Evolutionary conservation across 169 alveolate genomes (phyloP).

Genomic region (Plasmodium ovale): DNA sequence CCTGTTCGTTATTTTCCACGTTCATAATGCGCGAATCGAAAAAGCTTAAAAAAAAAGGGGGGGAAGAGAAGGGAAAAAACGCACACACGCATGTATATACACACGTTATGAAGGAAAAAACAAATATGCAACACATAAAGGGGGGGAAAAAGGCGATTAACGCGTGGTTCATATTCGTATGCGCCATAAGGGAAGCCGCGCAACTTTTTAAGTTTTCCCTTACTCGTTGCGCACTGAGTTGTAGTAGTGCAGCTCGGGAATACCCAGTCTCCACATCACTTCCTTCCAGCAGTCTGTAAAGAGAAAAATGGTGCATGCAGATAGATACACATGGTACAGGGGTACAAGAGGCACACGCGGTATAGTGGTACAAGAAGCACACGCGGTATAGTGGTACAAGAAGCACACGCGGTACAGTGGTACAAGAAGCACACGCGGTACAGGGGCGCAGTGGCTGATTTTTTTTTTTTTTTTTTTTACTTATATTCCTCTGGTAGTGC

Average conservation of each 20-base stretch:
- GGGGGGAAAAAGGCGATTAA: not conserved
- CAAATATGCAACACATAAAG: not conserved
- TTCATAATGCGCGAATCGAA: conserved; percentile 14
- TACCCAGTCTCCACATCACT: conserved; percentile 76
- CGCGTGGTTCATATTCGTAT: not conserved
- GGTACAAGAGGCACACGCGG: too few relatives aligned
- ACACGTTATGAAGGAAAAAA: not conserved
- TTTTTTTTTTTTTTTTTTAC: conserved; percentile 22
- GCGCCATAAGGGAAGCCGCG: too few relatives aligned
- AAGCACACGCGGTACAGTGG: not conserved
- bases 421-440: not conserved
- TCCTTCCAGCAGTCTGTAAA: conserved; percentile 72
- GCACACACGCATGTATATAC: not conserved
- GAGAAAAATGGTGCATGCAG: too few relatives aligned
- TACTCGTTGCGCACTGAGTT: conserved; percentile 66
- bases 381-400: not conserved
- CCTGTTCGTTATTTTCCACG: conserved; percentile 35
- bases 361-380: too few relatives aligned
- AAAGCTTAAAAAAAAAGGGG: not conserved
- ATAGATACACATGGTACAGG: too few relatives aligned
- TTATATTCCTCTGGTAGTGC: conserved; percentile 78
- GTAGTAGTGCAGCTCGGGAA: conserved; percentile 71
- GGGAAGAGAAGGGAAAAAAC: not conserved
- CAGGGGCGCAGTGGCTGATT: too few relatives aligned
- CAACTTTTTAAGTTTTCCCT: not conserved